Percentiles rank a stretch among this genome's conserved stretches.
Conservation (phyloP, 2,329 filamentous ascomycete species). For the Hymenoscyphus fructigenus region DNA sequence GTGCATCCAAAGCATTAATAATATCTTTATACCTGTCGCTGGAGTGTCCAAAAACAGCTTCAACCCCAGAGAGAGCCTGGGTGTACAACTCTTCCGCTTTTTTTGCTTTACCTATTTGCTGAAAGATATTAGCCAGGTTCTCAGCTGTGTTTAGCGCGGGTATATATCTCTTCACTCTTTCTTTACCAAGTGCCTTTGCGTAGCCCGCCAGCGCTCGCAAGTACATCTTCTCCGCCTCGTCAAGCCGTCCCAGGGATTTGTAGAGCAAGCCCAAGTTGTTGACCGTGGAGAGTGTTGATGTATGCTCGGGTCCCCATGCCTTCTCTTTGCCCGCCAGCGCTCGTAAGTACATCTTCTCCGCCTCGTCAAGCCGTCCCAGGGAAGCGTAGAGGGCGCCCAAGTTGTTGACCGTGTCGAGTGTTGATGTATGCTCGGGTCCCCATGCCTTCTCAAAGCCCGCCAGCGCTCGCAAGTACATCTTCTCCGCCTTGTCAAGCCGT, state of each 20-base stretch:
- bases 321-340: background rate
- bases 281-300: background rate
- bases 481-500: background rate
- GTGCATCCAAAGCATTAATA: no score
- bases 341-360: background rate
- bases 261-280: background rate
- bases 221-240: background rate
- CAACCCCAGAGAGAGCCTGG: no score
- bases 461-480: background rate
- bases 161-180: no score
- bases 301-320: no score
- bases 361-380: background rate
- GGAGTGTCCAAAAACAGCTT: no score
- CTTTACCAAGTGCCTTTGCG: background rate
- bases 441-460: background rate
- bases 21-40: no score
- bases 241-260: background rate
- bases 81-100: no score
- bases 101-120: no score
- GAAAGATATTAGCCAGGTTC: no score
- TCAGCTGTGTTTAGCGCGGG: no score
- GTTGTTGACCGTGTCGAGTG: no score
- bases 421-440: no score
- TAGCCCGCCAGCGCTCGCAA: background rate
- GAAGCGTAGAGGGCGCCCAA: background rate